Percentiles rank a stretch among this genome's conserved stretches.
Evolutionary conservation across 331 rosid genomes (phyloP).

Genomic region (Pyracantha coccinea): DNA sequence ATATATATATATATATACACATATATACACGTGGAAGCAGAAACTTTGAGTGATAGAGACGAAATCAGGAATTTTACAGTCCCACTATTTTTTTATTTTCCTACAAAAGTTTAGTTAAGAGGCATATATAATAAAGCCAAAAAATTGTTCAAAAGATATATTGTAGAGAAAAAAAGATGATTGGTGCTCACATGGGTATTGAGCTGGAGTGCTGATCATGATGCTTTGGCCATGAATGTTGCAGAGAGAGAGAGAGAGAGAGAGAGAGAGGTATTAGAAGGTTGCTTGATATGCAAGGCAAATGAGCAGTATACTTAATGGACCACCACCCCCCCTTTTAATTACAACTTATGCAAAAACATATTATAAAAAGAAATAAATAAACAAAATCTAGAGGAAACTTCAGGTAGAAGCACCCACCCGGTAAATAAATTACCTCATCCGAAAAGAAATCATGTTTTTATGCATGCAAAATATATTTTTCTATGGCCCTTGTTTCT

Average conservation of each 20-base stretch:
- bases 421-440: constrained; percentile 7
- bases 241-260: constrained; percentile 19
- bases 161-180: constrained; percentile 31
- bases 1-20: no score
- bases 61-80: constrained; percentile 23
- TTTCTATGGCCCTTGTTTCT: not conserved
- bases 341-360: constrained; percentile 30
- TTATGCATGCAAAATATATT: not conserved
- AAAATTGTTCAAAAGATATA: constrained; percentile 6
- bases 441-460: constrained; percentile 7
- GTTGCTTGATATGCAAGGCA: constrained; percentile 92
- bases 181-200: constrained; percentile 76
- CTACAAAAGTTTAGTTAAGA: not conserved
- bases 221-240: constrained; percentile 90
- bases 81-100: not conserved
- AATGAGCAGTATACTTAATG: constrained; percentile 70
- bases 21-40: not conserved
- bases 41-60: constrained; percentile 37
- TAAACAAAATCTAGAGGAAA: not conserved
- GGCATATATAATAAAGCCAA: not conserved
- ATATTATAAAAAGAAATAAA: constrained; percentile 12
- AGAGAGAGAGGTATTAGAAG: constrained; percentile 5
- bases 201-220: constrained; percentile 80
- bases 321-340: constrained; percentile 82
- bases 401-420: constrained; percentile 41